Conservation (phyloP, 768 basidiomycete species). For the Suillus spraguei region DNA sequence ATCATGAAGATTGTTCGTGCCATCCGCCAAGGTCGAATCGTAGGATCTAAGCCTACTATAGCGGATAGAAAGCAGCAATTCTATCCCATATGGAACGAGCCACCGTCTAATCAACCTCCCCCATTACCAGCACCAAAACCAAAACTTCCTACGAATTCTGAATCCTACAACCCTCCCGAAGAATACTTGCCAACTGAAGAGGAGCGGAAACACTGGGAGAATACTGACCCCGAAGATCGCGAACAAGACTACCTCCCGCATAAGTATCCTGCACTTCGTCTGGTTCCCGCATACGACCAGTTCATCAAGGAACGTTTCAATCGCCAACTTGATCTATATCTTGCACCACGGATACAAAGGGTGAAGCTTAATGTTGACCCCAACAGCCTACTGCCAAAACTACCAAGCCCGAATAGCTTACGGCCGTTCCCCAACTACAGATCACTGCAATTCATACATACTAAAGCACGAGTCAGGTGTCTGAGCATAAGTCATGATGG, state of each 20-base stretch:
- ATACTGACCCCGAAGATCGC: constrained; percentile 83
- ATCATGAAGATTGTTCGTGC: constrained; percentile 99
- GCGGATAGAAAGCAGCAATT: constrained; percentile 64
- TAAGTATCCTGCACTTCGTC: constrained; percentile 82
- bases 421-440: constrained; percentile 93
- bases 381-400: constrained; percentile 86
- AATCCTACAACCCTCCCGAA: constrained; percentile 98
- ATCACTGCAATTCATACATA: constrained; percentile 71
- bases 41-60: constrained; percentile 87
- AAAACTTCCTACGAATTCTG: constrained; percentile 86
- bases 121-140: constrained; percentile 94
- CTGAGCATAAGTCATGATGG: constrained; percentile 86
- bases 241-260: constrained; percentile 87
- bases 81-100: constrained; percentile 89
- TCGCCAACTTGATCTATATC: constrained; percentile 93
- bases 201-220: constrained; percentile 84
- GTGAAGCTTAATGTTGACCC: constrained; percentile 92
- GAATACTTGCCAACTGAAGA: constrained; percentile 90
- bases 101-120: constrained; percentile 73
- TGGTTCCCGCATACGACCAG: constrained; percentile 88
- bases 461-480: constrained; percentile 68
- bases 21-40: constrained; percentile 92
- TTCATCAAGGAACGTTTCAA: constrained; percentile 95
- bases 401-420: constrained; percentile 89
- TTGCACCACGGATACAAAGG: constrained; percentile 90